Percentiles rank a stretch among this genome's conserved stretches.
Conservation (phyloP, 2,329 filamentous ascomycete genomes). For the Penicillium sp. region DNA sequence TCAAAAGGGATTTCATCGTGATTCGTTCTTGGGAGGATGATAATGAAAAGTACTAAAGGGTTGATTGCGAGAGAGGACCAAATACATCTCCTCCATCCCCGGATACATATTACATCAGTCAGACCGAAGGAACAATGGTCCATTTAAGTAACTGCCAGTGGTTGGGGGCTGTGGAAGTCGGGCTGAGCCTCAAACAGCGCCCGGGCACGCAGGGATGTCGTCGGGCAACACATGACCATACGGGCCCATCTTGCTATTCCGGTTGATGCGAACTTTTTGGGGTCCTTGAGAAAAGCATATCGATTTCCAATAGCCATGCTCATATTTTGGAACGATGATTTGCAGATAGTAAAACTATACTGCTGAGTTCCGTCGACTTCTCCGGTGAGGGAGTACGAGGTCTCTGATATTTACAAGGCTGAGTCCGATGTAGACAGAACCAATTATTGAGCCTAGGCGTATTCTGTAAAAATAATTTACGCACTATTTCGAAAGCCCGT, state of each 20-base stretch:
- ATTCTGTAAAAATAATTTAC: neutral
- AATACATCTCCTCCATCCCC: neutral
- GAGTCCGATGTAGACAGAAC: neutral
- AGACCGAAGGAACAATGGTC: neutral
- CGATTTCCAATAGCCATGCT: too few species aligned
- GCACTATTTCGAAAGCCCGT: too few species aligned
- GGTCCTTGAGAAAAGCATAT: neutral
- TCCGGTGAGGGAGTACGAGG: too few species aligned
- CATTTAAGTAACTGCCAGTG: neutral
- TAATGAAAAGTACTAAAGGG: neutral
- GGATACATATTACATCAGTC: neutral
- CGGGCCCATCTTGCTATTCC: neutral
- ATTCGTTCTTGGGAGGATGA: neutral
- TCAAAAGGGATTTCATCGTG: neutral
- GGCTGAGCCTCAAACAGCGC: slow-evolving; percentile 1
- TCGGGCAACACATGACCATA: neutral
- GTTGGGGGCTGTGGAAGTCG: neutral
- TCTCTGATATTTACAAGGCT: neutral
- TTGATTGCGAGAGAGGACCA: neutral
- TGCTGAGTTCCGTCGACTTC: too few species aligned
- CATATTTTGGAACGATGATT: too few species aligned
- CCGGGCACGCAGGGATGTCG: neutral
- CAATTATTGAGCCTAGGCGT: neutral
- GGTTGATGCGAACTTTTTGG: too few species aligned
- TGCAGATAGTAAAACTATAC: too few species aligned